Conservation (phyloP, 768 basidiomycete species). For the Mrakia gelida region DNA sequence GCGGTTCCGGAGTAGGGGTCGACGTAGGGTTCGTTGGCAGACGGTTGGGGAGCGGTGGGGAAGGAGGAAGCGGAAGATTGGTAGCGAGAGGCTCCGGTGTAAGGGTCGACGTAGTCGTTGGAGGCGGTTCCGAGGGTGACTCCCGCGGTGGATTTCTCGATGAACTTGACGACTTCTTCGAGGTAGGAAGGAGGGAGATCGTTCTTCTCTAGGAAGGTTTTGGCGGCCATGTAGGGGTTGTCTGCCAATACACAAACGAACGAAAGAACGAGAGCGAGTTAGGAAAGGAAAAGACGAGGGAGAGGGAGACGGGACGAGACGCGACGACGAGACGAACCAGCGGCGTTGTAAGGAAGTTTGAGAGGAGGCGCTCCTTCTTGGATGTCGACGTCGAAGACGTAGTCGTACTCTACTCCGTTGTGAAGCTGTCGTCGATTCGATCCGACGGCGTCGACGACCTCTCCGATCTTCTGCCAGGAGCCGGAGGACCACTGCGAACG, state of each 20-base stretch:
- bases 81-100: constrained; percentile 77
- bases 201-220: constrained; percentile 76
- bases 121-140: constrained; percentile 58
- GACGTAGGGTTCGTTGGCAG: constrained; percentile 33
- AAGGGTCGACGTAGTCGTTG: constrained; percentile 73
- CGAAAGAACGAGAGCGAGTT: too few species aligned
- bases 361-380: constrained; percentile 86
- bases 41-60: constrained; percentile 20
- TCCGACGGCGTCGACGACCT: constrained; percentile 92
- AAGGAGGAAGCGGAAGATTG: constrained; percentile 48
- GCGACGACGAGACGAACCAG: constrained; percentile 53
- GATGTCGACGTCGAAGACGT: constrained; percentile 98
- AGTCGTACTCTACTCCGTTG: constrained; percentile 92
- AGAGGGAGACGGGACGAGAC: background rate
- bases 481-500: constrained; percentile 71
- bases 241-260: constrained; percentile 52
- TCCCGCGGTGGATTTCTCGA: constrained; percentile 80
- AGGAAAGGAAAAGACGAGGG: constrained; percentile 1
- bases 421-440: constrained; percentile 85
- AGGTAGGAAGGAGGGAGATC: constrained; percentile 76
- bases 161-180: constrained; percentile 87
- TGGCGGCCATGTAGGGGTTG: constrained; percentile 84
- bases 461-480: constrained; percentile 89
- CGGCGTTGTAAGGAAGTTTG: constrained; percentile 87
- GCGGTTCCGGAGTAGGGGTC: constrained; percentile 74